A percentile compares a stretch with the other conserved stretches of the same genome.
These are phyloP conservation scores for Nicotiana tomentosiformis DNA, from an alignment of 257 asterid genomes.

Conservation along the genomic window DNA sequence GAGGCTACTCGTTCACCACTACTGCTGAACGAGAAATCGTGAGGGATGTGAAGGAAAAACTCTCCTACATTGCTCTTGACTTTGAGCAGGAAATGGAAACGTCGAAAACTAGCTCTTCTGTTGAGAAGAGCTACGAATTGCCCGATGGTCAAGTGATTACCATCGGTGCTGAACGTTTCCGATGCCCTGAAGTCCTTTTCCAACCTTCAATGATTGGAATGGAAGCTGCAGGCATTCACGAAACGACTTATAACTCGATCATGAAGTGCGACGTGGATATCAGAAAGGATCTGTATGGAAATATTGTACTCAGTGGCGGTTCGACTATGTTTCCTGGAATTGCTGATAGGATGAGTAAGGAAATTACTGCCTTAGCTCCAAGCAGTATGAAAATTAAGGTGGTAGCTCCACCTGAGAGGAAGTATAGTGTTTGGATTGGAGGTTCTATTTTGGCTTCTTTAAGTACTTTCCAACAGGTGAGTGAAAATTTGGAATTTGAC, in stretches of 20 bases:
- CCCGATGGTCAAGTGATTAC: constrained; percentile 11
- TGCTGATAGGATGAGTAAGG: constrained; percentile 21
- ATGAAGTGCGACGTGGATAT: constrained; percentile 3
- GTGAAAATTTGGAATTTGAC: neutral
- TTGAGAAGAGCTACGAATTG: constrained; percentile 13
- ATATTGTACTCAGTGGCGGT: constrained; percentile 17
- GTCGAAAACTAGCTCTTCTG: constrained; percentile 9
- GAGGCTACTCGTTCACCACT: constrained; percentile 10
- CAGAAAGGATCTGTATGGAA: constrained; percentile 15
- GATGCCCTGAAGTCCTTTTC: constrained; percentile 19
- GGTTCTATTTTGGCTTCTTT: constrained; percentile 19
- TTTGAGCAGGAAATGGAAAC: constrained; percentile 14
- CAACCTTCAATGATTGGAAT: constrained; percentile 18
- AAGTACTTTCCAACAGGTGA: constrained; percentile 8
- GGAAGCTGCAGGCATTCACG: constrained; percentile 19
- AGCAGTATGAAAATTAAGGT: constrained; percentile 11
- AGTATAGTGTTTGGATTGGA: constrained; percentile 23
- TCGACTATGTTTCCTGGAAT: constrained; percentile 16
- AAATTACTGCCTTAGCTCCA: constrained; percentile 18
- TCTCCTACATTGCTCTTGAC: constrained; percentile 9
- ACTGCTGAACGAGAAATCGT: constrained; percentile 11
- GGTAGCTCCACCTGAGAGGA: constrained; percentile 20
- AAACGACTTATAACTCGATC: neutral
- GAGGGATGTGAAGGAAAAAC: constrained; percentile 12
- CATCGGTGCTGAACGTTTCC: constrained; percentile 16